Base-by-base conservation (phyloP, 1,284 basidiomycete genomes). In the Xerocomus amazonicus region DNA sequence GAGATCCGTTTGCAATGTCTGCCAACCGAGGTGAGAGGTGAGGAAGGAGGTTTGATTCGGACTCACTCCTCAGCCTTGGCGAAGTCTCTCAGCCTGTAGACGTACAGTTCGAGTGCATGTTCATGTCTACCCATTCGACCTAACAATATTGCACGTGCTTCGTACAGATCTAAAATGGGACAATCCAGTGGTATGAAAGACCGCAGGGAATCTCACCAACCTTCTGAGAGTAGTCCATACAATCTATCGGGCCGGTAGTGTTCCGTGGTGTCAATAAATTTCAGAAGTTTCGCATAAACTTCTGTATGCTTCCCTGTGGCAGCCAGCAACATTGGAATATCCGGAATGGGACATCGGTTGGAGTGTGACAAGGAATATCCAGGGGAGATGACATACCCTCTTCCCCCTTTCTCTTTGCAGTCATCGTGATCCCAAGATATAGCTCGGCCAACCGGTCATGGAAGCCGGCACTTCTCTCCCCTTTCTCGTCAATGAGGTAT, bases 71-170 rank as follows among this genome's bases (percentile, higher is more conserved):
- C 96, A 0, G 97, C 97, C 52, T 90, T 90, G 12, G 70, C 56
- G 64, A 87, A 90, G 63, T 96, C 90, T 32, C 84, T 77, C 27
- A 97, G 74, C 39, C 83, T 81, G 62, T 96, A 88, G 1, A 95
- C 93, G 66, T 98, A 98, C 26, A 97, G 81, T 61, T 92, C 87
- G 23, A 99, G 79, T 0, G 96, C 96, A 52, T 87, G 90, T 58
- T 96, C 91, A 60, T 99, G 94, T 52, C 91, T 84, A 0, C 91
- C 92, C 52, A 98, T 77, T 17, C 90, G 80, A 3, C 96, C 97
- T 4, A 98, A 74, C 4, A 99, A 76, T 48, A 96, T 82, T 0
- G 97, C 96, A 34, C 93, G 83, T 1, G 91, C 92, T 65, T 96
- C 90, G 52, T 81, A 90, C 43, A 94, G 74, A 56, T 91, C 91